Evolutionary conservation across 306 rosid genomes (phyloP).

Genomic region (Lablab purpureus): DNA sequence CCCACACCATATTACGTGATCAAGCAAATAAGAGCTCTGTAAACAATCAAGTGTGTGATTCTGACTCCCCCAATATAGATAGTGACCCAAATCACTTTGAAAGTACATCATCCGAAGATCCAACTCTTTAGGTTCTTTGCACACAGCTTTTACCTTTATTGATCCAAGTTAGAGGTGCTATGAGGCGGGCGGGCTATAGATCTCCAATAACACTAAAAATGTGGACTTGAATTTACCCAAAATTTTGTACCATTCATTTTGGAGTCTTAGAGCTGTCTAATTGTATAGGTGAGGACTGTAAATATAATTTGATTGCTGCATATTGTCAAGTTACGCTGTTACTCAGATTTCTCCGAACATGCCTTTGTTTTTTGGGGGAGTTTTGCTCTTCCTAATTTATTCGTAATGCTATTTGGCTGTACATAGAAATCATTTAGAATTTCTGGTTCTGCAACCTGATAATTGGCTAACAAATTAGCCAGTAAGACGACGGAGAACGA

Average conservation of each 20-base stretch:
- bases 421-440: neutral
- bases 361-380: neutral
- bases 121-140: slow-evolving; percentile 45
- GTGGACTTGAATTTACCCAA: slow-evolving; percentile 31
- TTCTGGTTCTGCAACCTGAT: neutral
- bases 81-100: slow-evolving; percentile 54
- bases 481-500: neutral
- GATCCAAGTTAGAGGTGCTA: slow-evolving; percentile 25
- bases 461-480: neutral
- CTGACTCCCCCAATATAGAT: slow-evolving; percentile 51
- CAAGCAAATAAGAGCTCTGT: slow-evolving; percentile 57
- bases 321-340: slow-evolving; percentile 35
- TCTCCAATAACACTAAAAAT: slow-evolving; percentile 37
- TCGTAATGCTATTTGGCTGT: neutral
- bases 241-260: slow-evolving; percentile 40
- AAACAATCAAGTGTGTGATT: slow-evolving; percentile 56
- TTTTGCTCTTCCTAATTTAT: neutral
- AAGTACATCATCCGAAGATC: slow-evolving; percentile 58
- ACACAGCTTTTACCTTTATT: slow-evolving; percentile 39
- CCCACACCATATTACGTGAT: slow-evolving; percentile 56
- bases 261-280: slow-evolving; percentile 19
- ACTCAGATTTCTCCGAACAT: slow-evolving; percentile 3
- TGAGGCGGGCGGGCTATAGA: slow-evolving; percentile 18
- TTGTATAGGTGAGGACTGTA: slow-evolving; percentile 62
- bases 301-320: slow-evolving; percentile 51